phyloP scores from a whole-genome alignment of 352 stramenopile species.

The Phytophthora hybrid region DNA sequence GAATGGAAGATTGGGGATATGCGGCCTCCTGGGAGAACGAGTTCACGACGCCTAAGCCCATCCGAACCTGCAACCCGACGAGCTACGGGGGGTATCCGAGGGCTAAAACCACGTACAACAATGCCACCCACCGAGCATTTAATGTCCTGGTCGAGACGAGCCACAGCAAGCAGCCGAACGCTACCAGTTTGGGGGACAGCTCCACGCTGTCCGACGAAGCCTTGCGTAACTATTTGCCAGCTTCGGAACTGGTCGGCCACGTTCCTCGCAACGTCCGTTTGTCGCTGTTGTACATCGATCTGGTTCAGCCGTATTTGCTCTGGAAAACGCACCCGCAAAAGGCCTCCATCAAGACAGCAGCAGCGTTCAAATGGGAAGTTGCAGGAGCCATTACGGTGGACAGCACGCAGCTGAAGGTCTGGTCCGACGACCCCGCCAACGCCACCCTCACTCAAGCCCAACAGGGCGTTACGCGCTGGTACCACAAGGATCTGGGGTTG shows the following conservation, averaged over 20 bases:
- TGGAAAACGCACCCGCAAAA: constrained; percentile 49
- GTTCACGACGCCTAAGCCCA: constrained; percentile 52
- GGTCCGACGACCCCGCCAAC: constrained; percentile 36
- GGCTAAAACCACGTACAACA: constrained; percentile 92
- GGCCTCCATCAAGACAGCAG: constrained; percentile 7
- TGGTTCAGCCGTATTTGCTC: constrained; percentile 93
- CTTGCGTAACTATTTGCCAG: constrained; percentile 54
- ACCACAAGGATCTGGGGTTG: constrained; percentile 55
- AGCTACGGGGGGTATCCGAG: constrained; percentile 88
- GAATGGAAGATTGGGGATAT: constrained; percentile 98
- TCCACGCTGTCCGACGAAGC: constrained; percentile 53
- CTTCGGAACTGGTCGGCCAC: constrained; percentile 82
- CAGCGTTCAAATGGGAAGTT: constrained; percentile 64
- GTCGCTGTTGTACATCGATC: constrained; percentile 91
- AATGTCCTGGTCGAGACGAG: constrained; percentile 97
- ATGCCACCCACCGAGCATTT: constrained; percentile 90
- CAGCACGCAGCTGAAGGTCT: constrained; percentile 61
- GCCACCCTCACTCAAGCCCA: constrained; percentile 44
- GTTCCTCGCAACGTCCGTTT: constrained; percentile 94
- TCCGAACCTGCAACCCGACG: constrained; percentile 80
- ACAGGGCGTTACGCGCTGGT: constrained; percentile 66
- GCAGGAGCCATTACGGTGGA: constrained; percentile 64
- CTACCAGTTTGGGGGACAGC: constrained; percentile 70
- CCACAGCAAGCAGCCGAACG: constrained; percentile 83
- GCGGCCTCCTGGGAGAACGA: constrained; percentile 83